Base-by-base conservation (phyloP, 768 basidiomycete genomes). In the Collybiopsis luxurians region DNA sequence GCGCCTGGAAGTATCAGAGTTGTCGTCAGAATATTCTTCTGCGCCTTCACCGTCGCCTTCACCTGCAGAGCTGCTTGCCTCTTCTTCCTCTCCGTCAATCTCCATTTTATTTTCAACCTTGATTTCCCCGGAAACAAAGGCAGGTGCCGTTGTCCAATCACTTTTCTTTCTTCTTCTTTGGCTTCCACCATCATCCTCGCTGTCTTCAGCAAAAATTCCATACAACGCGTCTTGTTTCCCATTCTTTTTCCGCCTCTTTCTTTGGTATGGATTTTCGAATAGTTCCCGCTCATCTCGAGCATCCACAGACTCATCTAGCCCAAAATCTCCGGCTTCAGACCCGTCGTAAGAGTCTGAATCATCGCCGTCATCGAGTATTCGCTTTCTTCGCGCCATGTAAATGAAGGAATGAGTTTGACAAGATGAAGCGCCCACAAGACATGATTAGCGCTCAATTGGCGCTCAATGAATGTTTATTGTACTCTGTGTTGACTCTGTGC, bases 101-200 rank as follows among this genome's bases (percentile, higher is more conserved):
- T 72, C 73, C 21, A 69, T 21, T 0, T 51, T 26, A 6, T 28
- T 19, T 28, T 48, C 79, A 38, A 79, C 73, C 31, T 77, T 73
- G 63, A 76, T 78, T 58, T 83, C 79, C 17, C 84, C 77, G 1
- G 84, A 79, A 12, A 90, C 82, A 65, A 92, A 93, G 1, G 86
- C 80, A 12, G 90, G 90, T 2, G 86, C 85, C 73, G 86, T 89
- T 24, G 88, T 79, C 84, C 89, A 90, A 68, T 90, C 82, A 17
- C 72, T 79, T 62, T 75, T 79, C 66, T 76, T 34, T 80, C 53
- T 66, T 61, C 52, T 61, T 71, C 42, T 67, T 59, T 43, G 62
- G 30, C 59, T 60, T 58, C 60, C 67, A 45, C 64, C 64, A 24
- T 71, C 76, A 50, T 87, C 89, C 23, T 89, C 87, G 60, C 85